phyloP scores from a whole-genome alignment of 2,329 filamentous ascomycete genomes.

The Aspergillus bombycis region DNA sequence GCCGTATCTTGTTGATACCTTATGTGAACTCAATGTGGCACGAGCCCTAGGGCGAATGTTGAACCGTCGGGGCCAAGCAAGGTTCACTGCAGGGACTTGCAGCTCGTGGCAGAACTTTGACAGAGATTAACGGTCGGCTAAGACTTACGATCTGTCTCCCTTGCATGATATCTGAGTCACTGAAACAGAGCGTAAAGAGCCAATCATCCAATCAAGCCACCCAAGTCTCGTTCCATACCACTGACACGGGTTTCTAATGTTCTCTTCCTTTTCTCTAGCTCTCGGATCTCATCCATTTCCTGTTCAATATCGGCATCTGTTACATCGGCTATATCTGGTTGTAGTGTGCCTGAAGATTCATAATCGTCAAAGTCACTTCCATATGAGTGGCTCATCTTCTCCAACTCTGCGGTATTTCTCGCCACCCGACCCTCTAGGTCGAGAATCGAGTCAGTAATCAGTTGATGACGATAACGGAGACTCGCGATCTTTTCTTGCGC shows the following conservation, averaged over 20 bases:
- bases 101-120: neutral
- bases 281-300: slow-evolving; percentile 59
- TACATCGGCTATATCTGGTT: slow-evolving; percentile 30
- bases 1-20: neutral
- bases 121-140: neutral
- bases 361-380: slow-evolving; percentile 60
- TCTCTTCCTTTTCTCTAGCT: slow-evolving; percentile 66
- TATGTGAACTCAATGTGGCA: neutral
- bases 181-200: neutral
- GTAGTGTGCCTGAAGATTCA: slow-evolving; percentile 43
- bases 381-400: slow-evolving; percentile 66
- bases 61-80: neutral
- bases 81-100: neutral
- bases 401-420: slow-evolving; percentile 73
- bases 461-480: slow-evolving; percentile 70
- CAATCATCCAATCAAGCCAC: slow-evolving; percentile 58
- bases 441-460: slow-evolving; percentile 72
- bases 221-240: slow-evolving; percentile 70
- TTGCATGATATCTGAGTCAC: neutral
- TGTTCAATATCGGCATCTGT: slow-evolving; percentile 48
- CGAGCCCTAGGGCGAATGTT: neutral
- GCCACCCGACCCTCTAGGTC: slow-evolving; percentile 81
- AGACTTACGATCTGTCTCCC: neutral
- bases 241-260: slow-evolving; percentile 65
- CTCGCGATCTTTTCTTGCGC: slow-evolving; percentile 74